Base-by-base conservation (phyloP, 768 basidiomycete species). In the Amyloporia xantha region DNA sequence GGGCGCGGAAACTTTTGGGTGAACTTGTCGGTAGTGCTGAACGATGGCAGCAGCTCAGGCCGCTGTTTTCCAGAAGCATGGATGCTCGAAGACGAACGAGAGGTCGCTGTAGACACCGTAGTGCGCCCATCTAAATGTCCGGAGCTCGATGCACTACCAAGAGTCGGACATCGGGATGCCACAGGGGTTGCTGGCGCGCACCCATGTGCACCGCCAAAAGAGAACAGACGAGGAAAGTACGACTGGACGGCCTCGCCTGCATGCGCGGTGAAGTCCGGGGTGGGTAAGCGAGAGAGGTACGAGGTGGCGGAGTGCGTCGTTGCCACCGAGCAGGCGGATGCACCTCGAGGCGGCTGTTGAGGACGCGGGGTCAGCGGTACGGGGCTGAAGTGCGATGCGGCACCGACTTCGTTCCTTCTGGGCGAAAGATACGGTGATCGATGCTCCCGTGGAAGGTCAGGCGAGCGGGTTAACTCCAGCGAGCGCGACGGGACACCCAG, bases 1-100 rank as follows among this genome's bases (percentile, higher is more conserved):
- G 75, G 76, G 9, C 65, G 60, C 1, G 77, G 77, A 72, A 76
- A 79, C 56, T 78, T 78, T 41, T 70, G 60, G 4, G 77, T 78
- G 50, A 78, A 72, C 53, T 72, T 75, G 47, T 68, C 65, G 21
- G 48, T 49, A 24, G 56, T 56, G 49, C 55, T 59, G 37, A 57
- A 56, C 25, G 53, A 54, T 6, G 58, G 48, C 23, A 49, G 39
- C 21, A 61, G 24, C 11, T 47, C 38, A 19, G 58, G 54, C 7
- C 54, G 57, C 24, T 51, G 53, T 38, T 41, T 20, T 42, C 30
- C 48, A 49, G 52, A 19, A 53, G 40, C 19, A 6, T 23, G 24
- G 27, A 41, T 27, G 25, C 46, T 19, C 19, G 51, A 26, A 3
- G 21, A 6, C 3, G 48, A 33, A 41, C 28, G 17, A 23, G 40